These are phyloP conservation scores for Dimargaris cristalligena DNA, from an alignment of 192 early-diverging fungal species.

Conservation along the genomic window DNA sequence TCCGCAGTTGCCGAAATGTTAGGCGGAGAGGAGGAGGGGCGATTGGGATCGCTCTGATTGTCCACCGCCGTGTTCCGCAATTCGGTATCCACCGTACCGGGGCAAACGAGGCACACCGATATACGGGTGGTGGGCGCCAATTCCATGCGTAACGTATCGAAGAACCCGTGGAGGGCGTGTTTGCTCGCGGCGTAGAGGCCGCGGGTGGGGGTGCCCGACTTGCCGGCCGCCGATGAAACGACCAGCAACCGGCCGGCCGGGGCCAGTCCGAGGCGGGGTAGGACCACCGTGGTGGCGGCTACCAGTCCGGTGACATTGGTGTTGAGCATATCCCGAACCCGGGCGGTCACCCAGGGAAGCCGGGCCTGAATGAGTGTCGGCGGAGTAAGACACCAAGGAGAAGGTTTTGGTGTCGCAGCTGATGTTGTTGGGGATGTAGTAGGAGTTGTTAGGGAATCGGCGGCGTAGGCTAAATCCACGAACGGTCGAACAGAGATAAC, in stretches of 20 bases:
- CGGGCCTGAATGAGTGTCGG: neutral
- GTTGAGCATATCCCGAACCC: slow-evolving; percentile 16
- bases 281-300: neutral
- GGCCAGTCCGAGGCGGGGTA: neutral
- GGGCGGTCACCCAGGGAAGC: neutral
- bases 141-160: slow-evolving; percentile 67
- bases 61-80: slow-evolving; percentile 49
- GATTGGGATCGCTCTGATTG: slow-evolving; percentile 33
- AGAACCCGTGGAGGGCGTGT: slow-evolving; percentile 67
- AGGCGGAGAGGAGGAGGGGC: slow-evolving; percentile 5
- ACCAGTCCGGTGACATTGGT: slow-evolving; percentile 9
- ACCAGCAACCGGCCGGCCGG: slow-evolving; percentile 31
- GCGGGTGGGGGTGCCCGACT: slow-evolving; percentile 57
- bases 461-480: slow-evolving; percentile 25
- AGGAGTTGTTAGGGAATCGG: neutral
- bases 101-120: slow-evolving; percentile 46
- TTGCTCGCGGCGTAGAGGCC: slow-evolving; percentile 64
- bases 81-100: slow-evolving; percentile 58
- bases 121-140: slow-evolving; percentile 21
- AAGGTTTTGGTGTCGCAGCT: too few species aligned
- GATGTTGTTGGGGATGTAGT: neutral
- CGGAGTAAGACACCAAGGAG: too few species aligned
- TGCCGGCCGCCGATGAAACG: slow-evolving; percentile 57
- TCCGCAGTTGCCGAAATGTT: slow-evolving; percentile 1
- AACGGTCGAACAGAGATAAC: slow-evolving; percentile 56